These are phyloP conservation scores for Goffeauzyma gilvescens DNA, from an alignment of 768 basidiomycete species.

Conservation along the genomic window DNA sequence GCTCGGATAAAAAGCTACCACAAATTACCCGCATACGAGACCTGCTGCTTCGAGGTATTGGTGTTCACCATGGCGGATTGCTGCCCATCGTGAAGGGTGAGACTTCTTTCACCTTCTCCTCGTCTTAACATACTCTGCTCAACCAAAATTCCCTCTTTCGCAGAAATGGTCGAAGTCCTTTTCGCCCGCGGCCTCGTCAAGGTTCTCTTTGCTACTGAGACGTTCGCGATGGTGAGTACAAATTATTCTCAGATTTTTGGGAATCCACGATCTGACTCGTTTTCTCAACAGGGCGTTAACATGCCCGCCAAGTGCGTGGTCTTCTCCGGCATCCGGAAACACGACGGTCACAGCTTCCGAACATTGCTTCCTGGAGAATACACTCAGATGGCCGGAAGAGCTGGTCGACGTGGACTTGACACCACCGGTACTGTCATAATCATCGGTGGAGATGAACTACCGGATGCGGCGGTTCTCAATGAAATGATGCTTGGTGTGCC, in stretches of 20 bases:
- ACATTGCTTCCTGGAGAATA: constrained; percentile 50
- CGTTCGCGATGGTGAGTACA: constrained; percentile 42
- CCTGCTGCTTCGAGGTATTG: constrained; percentile 76
- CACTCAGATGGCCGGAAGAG: constrained; percentile 98
- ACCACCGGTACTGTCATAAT: constrained; percentile 98
- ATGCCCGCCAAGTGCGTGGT: constrained; percentile 99
- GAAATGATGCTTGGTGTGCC: constrained; percentile 97
- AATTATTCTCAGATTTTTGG: too few relatives aligned
- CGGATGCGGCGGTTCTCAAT: constrained; percentile 70
- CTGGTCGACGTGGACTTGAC: constrained; percentile 87
- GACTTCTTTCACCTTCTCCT: constrained; percentile 38
- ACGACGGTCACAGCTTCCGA: constrained; percentile 85
- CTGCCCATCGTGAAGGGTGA: constrained; percentile 94
- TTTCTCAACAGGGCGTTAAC: too few relatives aligned
- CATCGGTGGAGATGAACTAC: constrained; percentile 98
- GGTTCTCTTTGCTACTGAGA: constrained; percentile 92
- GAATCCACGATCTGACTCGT: too few relatives aligned
- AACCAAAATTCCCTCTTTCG: constrained; percentile 6
- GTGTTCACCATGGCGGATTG: constrained; percentile 91
- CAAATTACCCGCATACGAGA: constrained; percentile 83
- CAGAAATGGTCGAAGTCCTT: constrained; percentile 83
- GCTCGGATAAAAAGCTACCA: constrained; percentile 63
- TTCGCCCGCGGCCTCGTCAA: constrained; percentile 92
- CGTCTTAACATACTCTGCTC: background rate
- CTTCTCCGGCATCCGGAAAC: constrained; percentile 86